Percentiles rank a stretch among this genome's conserved stretches.
Conservation (phyloP, 148 eudicot genomes). For the Simmondsia chinensis region DNA sequence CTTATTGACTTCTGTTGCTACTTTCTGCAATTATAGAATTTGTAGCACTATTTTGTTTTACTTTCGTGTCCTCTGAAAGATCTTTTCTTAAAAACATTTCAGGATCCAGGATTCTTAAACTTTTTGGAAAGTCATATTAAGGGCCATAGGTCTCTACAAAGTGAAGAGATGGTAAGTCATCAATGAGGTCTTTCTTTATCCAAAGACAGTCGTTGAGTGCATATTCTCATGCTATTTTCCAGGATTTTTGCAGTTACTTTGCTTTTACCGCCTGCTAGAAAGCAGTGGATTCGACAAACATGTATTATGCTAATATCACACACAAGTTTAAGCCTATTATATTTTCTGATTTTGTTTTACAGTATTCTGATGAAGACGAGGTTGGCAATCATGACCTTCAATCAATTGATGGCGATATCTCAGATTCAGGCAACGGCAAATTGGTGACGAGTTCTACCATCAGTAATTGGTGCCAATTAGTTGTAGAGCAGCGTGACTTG, state of each 20-base stretch:
- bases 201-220: neutral
- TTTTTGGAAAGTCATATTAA: conserved; percentile 40
- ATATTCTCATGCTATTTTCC: neutral
- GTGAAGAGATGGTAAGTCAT: conserved; percentile 48
- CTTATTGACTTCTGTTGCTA: neutral
- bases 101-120: conserved; percentile 61
- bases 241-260: conserved; percentile 1
- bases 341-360: conserved; percentile 7
- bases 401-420: conserved; percentile 19
- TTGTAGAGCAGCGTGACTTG: conserved; percentile 36
- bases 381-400: conserved; percentile 17
- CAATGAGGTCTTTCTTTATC: neutral
- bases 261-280: too few species aligned
- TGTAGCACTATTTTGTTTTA: neutral
- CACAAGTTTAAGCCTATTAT: neutral
- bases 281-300: too few species aligned
- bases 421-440: conserved; percentile 20
- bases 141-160: conserved; percentile 23
- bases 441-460: conserved; percentile 35
- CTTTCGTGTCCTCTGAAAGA: neutral
- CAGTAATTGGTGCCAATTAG: conserved; percentile 42
- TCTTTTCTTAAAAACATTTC: neutral
- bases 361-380: conserved; percentile 79
- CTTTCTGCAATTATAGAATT: neutral
- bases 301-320: too few species aligned